Evolutionary conservation across 768 basidiomycete species (phyloP).

Genomic region (Dentipellis sp.): DNA sequence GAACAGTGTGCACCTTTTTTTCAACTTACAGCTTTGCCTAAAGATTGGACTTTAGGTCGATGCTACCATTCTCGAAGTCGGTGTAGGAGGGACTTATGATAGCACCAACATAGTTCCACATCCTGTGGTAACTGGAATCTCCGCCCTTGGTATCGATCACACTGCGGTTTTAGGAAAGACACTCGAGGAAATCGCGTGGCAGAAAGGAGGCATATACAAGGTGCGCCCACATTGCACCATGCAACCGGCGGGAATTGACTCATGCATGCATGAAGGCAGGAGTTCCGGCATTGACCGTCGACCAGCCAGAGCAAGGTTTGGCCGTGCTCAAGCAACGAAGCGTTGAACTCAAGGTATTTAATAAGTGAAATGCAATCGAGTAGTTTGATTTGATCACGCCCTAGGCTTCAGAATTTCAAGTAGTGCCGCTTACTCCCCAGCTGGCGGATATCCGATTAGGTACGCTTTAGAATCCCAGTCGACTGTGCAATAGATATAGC

Average conservation of each 20-base stretch:
- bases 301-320: conserved; percentile 64
- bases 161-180: conserved; percentile 82
- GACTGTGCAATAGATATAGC: background rate
- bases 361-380: background rate
- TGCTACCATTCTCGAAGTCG: conserved; percentile 92
- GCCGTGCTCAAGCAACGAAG: conserved; percentile 62
- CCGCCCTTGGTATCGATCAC: conserved; percentile 90
- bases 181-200: conserved; percentile 81
- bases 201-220: conserved; percentile 97
- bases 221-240: conserved; percentile 23
- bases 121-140: conserved; percentile 85
- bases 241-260: background rate
- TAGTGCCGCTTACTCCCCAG: conserved; percentile 44
- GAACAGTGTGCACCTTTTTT: background rate
- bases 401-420: conserved; percentile 61
- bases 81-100: conserved; percentile 89
- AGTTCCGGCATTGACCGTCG: conserved; percentile 79
- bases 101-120: conserved; percentile 92
- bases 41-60: conserved; percentile 41
- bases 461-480: conserved; percentile 17
- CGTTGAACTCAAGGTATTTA: conserved; percentile 48
- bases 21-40: background rate
- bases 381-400: background rate
- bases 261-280: conserved; percentile 37
- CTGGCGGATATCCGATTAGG: conserved; percentile 56